phyloP scores from a whole-genome alignment of 371 early-diverging fungal species.

The Mucor lusitanicus region DNA sequence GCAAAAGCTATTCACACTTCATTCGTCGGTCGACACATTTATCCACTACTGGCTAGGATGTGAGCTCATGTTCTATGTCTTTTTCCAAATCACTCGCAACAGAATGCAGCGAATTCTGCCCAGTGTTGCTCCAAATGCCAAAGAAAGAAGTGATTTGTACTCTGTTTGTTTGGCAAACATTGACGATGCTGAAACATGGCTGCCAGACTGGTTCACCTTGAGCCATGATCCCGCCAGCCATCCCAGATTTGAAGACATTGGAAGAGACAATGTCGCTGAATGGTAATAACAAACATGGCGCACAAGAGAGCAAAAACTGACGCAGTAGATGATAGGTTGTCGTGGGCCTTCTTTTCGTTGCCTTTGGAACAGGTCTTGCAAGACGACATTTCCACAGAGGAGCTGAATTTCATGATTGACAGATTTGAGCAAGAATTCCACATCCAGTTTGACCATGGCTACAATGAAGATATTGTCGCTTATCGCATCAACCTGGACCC shows the following conservation, averaged over 20 bases:
- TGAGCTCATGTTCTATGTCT: slow-evolving; percentile 56
- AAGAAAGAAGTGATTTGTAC: slow-evolving; percentile 48
- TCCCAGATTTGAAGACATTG: slow-evolving; percentile 45
- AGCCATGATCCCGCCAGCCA: slow-evolving; percentile 28
- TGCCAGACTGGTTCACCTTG: slow-evolving; percentile 53
- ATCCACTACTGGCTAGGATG: slow-evolving; percentile 56
- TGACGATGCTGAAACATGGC: slow-evolving; percentile 47
- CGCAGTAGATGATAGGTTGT: slow-evolving; percentile 35
- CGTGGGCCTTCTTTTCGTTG: slow-evolving; percentile 57
- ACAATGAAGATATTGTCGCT: slow-evolving; percentile 57
- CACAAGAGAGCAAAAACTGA: background rate
- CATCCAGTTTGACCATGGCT: slow-evolving; percentile 52
- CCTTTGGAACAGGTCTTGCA: slow-evolving; percentile 45
- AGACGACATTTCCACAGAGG: slow-evolving; percentile 32
- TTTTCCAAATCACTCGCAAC: slow-evolving; percentile 51
- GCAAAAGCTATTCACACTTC: slow-evolving; percentile 34
- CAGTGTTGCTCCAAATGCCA: slow-evolving; percentile 26
- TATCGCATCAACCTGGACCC: slow-evolving; percentile 66
- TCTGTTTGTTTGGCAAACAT: slow-evolving; percentile 46
- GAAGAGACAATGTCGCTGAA: slow-evolving; percentile 54
- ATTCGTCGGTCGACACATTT: slow-evolving; percentile 33
- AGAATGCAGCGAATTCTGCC: slow-evolving; percentile 43
- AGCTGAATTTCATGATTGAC: slow-evolving; percentile 51
- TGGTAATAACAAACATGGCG: slow-evolving; percentile 33
- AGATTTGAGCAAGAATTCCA: slow-evolving; percentile 42